phyloP scores from a whole-genome alignment of 2,329 filamentous ascomycete genomes.

The Thelonectria olida region DNA sequence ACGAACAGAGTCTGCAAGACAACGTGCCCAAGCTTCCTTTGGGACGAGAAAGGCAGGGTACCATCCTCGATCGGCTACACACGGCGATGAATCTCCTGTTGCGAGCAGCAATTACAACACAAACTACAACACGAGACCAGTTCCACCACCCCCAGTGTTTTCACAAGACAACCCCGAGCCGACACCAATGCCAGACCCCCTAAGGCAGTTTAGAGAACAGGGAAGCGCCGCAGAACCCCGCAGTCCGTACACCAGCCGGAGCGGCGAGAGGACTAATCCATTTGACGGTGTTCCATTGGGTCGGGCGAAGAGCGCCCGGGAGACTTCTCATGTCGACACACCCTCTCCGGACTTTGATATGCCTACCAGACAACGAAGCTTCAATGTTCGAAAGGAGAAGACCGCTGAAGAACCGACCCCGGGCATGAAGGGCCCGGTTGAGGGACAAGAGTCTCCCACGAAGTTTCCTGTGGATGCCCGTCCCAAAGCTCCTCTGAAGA shows the following conservation, averaged over 20 bases:
- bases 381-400: conserved; percentile 42
- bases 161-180: conserved; percentile 23
- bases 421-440: not conserved
- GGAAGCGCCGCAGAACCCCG: conserved; percentile 57
- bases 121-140: conserved; percentile 57
- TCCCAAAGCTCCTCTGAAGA: conserved; percentile 37
- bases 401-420: conserved; percentile 12
- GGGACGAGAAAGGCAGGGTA: conserved; percentile 60
- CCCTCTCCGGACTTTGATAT: conserved; percentile 32
- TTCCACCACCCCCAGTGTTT: conserved; percentile 33
- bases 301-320: conserved; percentile 57
- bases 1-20: conserved; percentile 61
- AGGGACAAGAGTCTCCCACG: conserved; percentile 14
- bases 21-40: conserved; percentile 65
- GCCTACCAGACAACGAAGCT: conserved; percentile 43
- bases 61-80: conserved; percentile 56
- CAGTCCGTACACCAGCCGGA: conserved; percentile 65
- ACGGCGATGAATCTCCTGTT: conserved; percentile 63
- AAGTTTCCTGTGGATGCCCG: conserved; percentile 27
- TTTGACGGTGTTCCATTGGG: conserved; percentile 59
- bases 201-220: conserved; percentile 55
- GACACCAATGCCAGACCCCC: conserved; percentile 53
- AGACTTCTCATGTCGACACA: conserved; percentile 42
- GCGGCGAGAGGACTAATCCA: conserved; percentile 68
- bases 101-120: conserved; percentile 61